These are phyloP conservation scores for Colletotrichum theobromicola DNA, from an alignment of 2,329 filamentous ascomycete genomes.

Conservation along the genomic window DNA sequence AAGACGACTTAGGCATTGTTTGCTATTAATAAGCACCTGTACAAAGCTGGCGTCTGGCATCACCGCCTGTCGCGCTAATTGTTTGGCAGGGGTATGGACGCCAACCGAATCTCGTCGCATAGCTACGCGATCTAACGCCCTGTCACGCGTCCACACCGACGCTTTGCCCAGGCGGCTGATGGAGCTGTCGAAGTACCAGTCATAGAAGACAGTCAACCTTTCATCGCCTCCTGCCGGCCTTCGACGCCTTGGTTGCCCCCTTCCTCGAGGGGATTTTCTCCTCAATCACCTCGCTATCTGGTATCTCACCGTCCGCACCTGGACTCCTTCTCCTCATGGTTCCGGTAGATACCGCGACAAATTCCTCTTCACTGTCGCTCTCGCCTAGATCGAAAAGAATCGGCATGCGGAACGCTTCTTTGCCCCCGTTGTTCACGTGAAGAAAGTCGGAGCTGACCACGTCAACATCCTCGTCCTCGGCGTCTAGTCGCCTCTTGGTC, in stretches of 20 bases:
- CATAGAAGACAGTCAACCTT: background rate
- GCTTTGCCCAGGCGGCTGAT: background rate
- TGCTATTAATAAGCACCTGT: background rate
- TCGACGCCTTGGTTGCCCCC: constrained; percentile 22
- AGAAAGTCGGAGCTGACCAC: constrained; percentile 76
- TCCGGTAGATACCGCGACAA: constrained; percentile 70
- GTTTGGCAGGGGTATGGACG: background rate
- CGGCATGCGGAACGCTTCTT: constrained; percentile 78
- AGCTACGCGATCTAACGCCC: constrained; percentile 14
- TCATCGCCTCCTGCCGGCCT: constrained; percentile 12
- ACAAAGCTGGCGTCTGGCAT: background rate
- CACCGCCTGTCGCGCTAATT: constrained; percentile 5
- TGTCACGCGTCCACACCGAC: background rate
- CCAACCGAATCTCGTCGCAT: constrained; percentile 15
- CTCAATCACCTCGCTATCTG: constrained; percentile 60
- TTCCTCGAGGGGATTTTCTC: constrained; percentile 49
- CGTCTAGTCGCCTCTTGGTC: constrained; percentile 85
- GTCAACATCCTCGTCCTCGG: constrained; percentile 93
- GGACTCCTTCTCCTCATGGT: constrained; percentile 89
- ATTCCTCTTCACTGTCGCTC: constrained; percentile 94
- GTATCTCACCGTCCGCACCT: constrained; percentile 68
- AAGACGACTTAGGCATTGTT: background rate
- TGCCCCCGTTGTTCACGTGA: constrained; percentile 56
- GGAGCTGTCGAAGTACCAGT: background rate
- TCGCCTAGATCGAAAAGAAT: constrained; percentile 92